Base-by-base conservation (phyloP, 2,329 filamentous ascomycete genomes). In the Helicocarpus griseus region DNA sequence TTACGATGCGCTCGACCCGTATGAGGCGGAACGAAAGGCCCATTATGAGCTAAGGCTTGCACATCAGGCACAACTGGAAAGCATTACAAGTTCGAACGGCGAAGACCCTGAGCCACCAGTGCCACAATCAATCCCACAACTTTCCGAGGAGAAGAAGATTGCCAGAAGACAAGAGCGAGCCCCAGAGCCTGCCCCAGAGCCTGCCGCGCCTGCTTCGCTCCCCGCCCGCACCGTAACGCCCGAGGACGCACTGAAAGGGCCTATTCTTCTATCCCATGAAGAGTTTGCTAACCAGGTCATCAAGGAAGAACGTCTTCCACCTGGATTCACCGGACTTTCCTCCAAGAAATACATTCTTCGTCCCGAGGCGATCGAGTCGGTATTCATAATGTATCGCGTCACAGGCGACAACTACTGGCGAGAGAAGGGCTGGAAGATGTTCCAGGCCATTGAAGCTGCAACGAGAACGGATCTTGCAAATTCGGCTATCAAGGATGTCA, bases 311-410 rank as follows among this genome's bases (percentile, higher is more conserved):
- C 69, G 69, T 38, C 61, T 74, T 28, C 71, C 72, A 11, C 59
- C 65, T 13, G 72, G 72, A 5, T 67, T 74, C 56, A 67, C 66
- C 8, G 63, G 63, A 29, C 68, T 75, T 36, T 56, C 58, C 1
- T 60, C 60, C 9, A 61, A 66, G 2, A 57, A 71, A 48, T 60
- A 58, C 24, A 61, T 57, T 17, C 45, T 61, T 56, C 86, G 86
- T 17, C 87, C 88, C 24, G 89, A 95, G 72, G 87, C 87, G 1
- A 89, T 95, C 60, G 89, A 95, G 62, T 89, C 85, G 0, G 83
- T 94, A 9, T 94, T 89, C 77, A 87, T 90, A 71, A 85, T 94
- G 76, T 93, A 93, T 71, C 86, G 89, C 63, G 88, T 94, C 67
- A 94, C 89, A 0, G 89, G 88, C 47, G 85, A 93, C 57, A 69